Evolutionary conservation across 257 asterid species (phyloP), one percentile per base, ranked within the genome.

Genomic region (Linaria vulgaris): DNA sequence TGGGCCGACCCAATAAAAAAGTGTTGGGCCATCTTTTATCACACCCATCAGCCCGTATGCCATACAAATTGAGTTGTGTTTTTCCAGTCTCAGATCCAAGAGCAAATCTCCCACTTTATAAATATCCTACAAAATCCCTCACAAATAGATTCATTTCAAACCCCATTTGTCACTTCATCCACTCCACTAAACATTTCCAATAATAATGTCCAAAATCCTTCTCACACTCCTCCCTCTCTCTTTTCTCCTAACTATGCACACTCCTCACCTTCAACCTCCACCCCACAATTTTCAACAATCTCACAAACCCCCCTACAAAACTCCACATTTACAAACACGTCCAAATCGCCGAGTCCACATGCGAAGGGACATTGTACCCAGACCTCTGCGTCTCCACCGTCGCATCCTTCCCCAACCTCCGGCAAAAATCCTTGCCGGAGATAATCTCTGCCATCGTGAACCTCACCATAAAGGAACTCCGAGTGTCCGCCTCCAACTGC

Each of bases 311-410:
- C 69, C 76, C 74, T 3, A 46, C 4, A 12, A 63, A 56, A 3
- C 76, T 85, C 34, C 92, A 85, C 53, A 69, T 74, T 7, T 72
- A 70, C 79, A 64, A 72, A 12, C 82, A 82, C 78, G 50, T 79
- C 63, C 86, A 92, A 47, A 6, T 73, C 0, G 88, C 94, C 3
- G 74, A 73, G 1, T 44, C 95, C 5, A 16, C 83, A 51, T 94
- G 99, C 82, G 72, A 71, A 9, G 97, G 69, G 67, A 81, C 99
- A 49, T 68, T 85, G 53, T 82, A 94, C 82, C 77, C 78, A 1
- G 85, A 82, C 12, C 94, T 82, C 25, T 94, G 99, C 74, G 78
- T 60, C 63, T 82, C 96, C 50, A 84, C 99, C 9, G 76, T 94
- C 41, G 66, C 79, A 25, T 37, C 76, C 20, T n/a, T 87, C 16